Base-by-base conservation (phyloP, 257 asterid species). In the Sherardia arvensis region DNA sequence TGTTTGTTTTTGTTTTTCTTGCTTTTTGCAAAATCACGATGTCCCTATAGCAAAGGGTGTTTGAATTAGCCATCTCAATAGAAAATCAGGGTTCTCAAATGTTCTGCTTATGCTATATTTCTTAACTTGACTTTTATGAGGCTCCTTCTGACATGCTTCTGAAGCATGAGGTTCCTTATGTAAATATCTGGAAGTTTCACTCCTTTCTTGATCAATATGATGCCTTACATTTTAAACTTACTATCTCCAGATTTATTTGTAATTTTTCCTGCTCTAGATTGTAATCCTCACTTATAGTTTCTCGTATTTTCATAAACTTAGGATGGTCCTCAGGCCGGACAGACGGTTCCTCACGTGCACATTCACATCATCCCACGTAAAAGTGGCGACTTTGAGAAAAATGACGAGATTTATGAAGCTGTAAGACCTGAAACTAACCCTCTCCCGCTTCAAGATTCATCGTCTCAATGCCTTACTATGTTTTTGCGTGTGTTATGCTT, bases 281-380 rank as follows among this genome's bases (percentile, higher is more conserved):
- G 6, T 30, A 32, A 21, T 22, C 59, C 47, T 66, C n/a, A 59
- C 48, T 25, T 29, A 11, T 29, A 29, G 6, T 53, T 65, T 66
- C 65, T 60, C 47, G 38, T 17, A 48, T 56, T 61, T 28, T 61
- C 65, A 69, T 65, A 60, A 32, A 70, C 55, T 61, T 69, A 91
- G 97, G 96, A 91, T 68, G 98, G 98, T 5, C 96, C 94, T 8
- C 87, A 84, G 73, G 94, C 98, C 23, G 98, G 98, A 51, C 98
- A 91, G 77, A 83, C 90, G 1, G 94, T 91, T 64, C 85, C 96
- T 26, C 98, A 91, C 56, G 95, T 91, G 62, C 96, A 88, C 70
- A 76, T 91, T 60, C 98, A 91, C 85, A 73, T 86, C 75, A 74
- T 91, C 62, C 98, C 98, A 0, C 96, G 96, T 62, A 88, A 74